Evolutionary conservation across 2,329 filamentous ascomycete species (phyloP), one percentile per base, ranked within the genome.

Genomic region (Arthrobotrys sphaeroides): DNA sequence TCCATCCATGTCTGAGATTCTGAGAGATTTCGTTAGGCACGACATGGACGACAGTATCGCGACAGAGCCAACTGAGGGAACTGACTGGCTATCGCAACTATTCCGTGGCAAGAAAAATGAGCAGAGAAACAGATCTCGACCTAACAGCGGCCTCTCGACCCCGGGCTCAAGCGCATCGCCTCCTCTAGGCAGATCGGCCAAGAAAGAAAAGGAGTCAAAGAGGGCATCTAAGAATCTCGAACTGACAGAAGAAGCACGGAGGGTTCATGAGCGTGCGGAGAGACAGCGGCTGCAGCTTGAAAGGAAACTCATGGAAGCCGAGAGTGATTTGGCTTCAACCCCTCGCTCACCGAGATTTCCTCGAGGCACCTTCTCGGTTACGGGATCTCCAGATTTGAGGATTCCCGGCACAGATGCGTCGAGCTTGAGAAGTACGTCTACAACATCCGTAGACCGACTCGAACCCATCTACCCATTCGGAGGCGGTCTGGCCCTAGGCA

Each of bases 1-100:
- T 9, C 72, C 72, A 26, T 75, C 72, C 13, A 75, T 75, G 72
- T 69, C 72, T 31, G 72, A 75, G 28, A 75, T 75, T n/a, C 59
- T 75, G 20, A 75, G 65, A 42, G 72, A 75, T 43, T 43, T 75
- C 22, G 62, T 65, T 10, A 64, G 53, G n/a, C 26, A 51, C 2
- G 72, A 67, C 16, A 22, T 60, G n/a, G 57, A 59, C 13, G 64
- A 43, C 5, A 26, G 20, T 36, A 57, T 40, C 10, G 13, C 55
- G 0, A 31, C 47, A 5, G 72, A 68, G n/a, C 38, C 49, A 12
- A 60, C 10, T 22, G 72, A 75, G 26, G 57, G 45, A 20, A 26
- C 72, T 10, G 72, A 75, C 31, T 75, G 72, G 72, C 40, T 75
- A 6, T 75, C 72, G 18, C 72, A 75, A 20, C 26, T 75, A 16